Percentiles rank a stretch among this genome's conserved stretches.
Conservation (phyloP, 2,329 filamentous ascomycete species). For the Arthroderma sp. region DNA sequence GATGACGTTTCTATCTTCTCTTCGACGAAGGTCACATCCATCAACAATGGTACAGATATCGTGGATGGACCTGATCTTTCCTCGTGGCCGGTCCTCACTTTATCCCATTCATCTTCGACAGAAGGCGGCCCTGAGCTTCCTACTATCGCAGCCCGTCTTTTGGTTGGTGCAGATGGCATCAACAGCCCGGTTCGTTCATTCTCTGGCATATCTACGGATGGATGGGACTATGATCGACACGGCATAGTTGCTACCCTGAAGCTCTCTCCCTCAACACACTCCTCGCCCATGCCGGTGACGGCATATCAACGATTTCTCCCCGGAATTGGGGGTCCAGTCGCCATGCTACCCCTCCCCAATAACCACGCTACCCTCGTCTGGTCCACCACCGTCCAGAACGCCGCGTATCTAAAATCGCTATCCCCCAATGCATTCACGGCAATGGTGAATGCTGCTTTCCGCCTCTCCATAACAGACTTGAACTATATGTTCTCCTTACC, state of each 20-base stretch:
- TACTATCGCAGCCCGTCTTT: constrained; percentile 63
- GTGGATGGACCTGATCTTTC: constrained; percentile 61
- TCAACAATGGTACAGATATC: constrained; percentile 57
- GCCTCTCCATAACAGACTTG: constrained; percentile 65
- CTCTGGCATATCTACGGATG: constrained; percentile 69
- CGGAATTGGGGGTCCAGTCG: constrained; percentile 64
- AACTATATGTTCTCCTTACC: constrained; percentile 63
- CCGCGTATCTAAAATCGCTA: constrained; percentile 66
- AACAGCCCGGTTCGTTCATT: constrained; percentile 89
- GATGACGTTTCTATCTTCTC: constrained; percentile 56
- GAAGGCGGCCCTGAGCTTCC: constrained; percentile 29
- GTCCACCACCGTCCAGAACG: constrained; percentile 77
- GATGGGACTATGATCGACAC: constrained; percentile 88
- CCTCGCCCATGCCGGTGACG: constrained; percentile 44
- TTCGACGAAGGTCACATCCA: constrained; percentile 65
- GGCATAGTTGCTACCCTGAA: constrained; percentile 83
- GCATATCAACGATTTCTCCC: constrained; percentile 95
- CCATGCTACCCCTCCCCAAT: constrained; percentile 78
- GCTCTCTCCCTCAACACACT: constrained; percentile 42
- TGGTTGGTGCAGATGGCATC: constrained; percentile 87
- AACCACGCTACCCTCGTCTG: constrained; percentile 79
- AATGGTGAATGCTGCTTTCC: constrained; percentile 89
- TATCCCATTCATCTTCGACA: constrained; percentile 43
- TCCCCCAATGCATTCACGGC: constrained; percentile 61
- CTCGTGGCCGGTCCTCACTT: constrained; percentile 72